Evolutionary conservation across 306 rosid species (phyloP), one percentile per base, ranked within the genome.

Genomic region (Pyrus betulifolia): DNA sequence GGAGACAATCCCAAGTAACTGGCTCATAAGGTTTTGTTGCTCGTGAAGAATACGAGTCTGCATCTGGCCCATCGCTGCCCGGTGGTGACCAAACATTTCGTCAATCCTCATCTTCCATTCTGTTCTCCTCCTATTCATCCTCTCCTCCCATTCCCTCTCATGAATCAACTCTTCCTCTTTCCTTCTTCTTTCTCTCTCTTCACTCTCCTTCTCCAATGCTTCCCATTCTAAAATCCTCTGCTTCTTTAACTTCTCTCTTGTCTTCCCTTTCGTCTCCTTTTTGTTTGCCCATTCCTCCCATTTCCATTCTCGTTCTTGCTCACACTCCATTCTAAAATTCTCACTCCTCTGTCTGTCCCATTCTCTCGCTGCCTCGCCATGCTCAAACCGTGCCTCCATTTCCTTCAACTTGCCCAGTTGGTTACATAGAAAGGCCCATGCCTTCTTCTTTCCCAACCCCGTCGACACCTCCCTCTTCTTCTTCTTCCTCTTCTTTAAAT

Each of bases 71-170:
- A 90, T 95, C 85, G 92, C 98, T 0, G 75, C 97, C 3, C 91
- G 85, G 83, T 95, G 98, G 74, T 88, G 96, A 79, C 74, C 85
- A 81, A 89, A 84, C 90, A 88, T 82, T 65, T 88, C 92, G 27
- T 92, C 96, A 27, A 95, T 84, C 91, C 98, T 85, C 84, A 85
- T 88, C 93, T 86, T 92, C 97, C 97, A 89, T 65, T 92, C 97
- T 27, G 79, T 66, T 78, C 97, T 84, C 83, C 90, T 89, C 82
- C 87, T 86, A 38, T 86, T 89, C 89, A 86, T 90, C 78, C 97
- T 85, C 76, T 90, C 98, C 77, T 92, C 96, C 88, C 90, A 86
- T 76, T 92, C 93, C 85, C 91, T 85, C 76, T 86, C 92, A 14
- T 71, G 83, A 77, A 80, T 73, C 74, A 91, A 81, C 77, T 84